Evolutionary conservation across 2,329 filamentous ascomycete genomes (phyloP).

Genomic region (Alternaria tenuissima): DNA sequence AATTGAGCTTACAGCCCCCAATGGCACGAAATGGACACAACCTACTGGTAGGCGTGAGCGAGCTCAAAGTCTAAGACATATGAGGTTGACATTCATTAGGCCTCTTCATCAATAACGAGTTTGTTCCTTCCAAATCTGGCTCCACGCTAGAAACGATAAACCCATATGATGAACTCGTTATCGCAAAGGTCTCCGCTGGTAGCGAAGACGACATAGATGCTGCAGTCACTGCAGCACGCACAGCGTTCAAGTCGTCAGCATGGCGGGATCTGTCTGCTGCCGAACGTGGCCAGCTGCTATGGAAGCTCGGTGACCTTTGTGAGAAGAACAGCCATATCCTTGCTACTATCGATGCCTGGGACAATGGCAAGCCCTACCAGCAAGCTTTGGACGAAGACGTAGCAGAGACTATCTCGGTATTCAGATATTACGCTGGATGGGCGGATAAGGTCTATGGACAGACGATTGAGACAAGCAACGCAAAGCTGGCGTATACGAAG

Average conservation of each 20-base stretch:
- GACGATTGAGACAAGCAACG: constrained; percentile 3
- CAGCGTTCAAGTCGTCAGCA: not conserved
- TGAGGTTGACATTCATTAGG: not conserved
- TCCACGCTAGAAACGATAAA: not conserved
- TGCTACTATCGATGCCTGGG: not conserved
- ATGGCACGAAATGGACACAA: not conserved
- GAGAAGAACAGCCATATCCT: not conserved
- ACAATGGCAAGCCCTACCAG: not conserved
- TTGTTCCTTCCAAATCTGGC: not conserved
- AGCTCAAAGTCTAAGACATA: not conserved
- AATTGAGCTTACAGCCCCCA: not conserved
- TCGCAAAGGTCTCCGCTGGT: not conserved
- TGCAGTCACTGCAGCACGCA: not conserved
- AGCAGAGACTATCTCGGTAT: not conserved
- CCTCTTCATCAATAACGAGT: not conserved
- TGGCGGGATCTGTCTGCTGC: not conserved
- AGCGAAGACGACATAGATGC: not conserved
- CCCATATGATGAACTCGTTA: not conserved
- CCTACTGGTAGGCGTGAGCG: not conserved
- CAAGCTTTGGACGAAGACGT: not conserved
- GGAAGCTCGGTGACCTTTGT: not conserved
- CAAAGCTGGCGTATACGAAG: not conserved
- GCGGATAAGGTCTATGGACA: not conserved
- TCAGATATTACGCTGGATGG: not conserved
- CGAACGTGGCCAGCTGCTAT: not conserved